phyloP scores from a whole-genome alignment of 1,284 basidiomycete genomes.

The Trichosporon coremiiforme region DNA sequence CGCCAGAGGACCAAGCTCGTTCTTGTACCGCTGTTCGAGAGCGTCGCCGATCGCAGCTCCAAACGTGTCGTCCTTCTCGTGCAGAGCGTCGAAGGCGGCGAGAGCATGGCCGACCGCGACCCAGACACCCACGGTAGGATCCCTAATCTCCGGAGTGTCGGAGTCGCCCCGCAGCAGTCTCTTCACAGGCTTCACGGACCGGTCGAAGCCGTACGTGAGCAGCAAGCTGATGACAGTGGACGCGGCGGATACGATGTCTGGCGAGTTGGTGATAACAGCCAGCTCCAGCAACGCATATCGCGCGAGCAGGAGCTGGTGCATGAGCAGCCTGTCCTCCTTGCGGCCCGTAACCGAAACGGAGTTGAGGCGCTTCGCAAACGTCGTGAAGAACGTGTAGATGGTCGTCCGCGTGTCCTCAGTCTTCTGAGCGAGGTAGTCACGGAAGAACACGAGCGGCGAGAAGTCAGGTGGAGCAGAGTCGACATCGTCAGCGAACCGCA shows the following conservation, averaged over 20 bases:
- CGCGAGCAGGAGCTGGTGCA: slow-evolving; percentile 55
- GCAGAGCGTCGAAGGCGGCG: slow-evolving; percentile 28
- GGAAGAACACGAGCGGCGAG: slow-evolving; percentile 36
- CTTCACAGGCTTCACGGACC: slow-evolving; percentile 58
- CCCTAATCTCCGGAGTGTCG: slow-evolving; percentile 54
- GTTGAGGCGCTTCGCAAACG: not conserved
- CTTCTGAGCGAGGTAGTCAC: slow-evolving; percentile 25
- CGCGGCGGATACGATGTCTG: slow-evolving; percentile 24
- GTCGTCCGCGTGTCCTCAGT: not conserved
- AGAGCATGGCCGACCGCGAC: slow-evolving; percentile 68
- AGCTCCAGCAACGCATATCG: slow-evolving; percentile 69
- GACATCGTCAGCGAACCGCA: slow-evolving; percentile 27
- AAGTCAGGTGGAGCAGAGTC: slow-evolving; percentile 22
- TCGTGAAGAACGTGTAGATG: slow-evolving; percentile 15
- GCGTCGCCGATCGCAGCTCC: slow-evolving; percentile 53
- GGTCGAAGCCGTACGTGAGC: slow-evolving; percentile 62
- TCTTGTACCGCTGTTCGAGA: slow-evolving; percentile 44
- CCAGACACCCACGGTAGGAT: slow-evolving; percentile 71
- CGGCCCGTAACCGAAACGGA: slow-evolving; percentile 21
- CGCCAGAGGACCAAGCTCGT: slow-evolving; percentile 57
- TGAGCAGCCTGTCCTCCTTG: slow-evolving; percentile 24
- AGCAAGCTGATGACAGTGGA: slow-evolving; percentile 62
- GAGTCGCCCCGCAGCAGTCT: slow-evolving; percentile 51
- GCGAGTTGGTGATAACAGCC: slow-evolving; percentile 35
- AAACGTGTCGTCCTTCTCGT: slow-evolving; percentile 44